These are phyloP conservation scores for Piromyces finnis DNA, from an alignment of 192 early-diverging fungal species.

Conservation along the genomic window DNA sequence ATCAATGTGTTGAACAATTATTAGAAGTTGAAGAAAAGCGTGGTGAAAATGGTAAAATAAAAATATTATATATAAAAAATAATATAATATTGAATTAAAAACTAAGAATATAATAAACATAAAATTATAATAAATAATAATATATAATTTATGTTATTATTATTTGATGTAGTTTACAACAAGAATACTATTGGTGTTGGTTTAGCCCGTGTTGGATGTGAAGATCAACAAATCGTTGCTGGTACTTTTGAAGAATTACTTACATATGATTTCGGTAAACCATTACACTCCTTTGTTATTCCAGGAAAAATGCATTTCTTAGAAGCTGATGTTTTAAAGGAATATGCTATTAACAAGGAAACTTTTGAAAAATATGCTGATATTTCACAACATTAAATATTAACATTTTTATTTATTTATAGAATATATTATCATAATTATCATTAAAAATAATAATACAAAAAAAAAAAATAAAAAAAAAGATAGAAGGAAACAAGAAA, in stretches of 20 bases:
- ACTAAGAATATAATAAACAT: too few species aligned
- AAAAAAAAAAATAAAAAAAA: too few species aligned
- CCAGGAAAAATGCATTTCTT: slow-evolving; percentile 84
- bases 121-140: too few species aligned
- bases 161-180: slow-evolving; percentile 32
- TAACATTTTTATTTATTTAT: background rate
- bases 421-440: too few species aligned
- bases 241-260: slow-evolving; percentile 77
- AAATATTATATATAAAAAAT: background rate
- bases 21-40: slow-evolving; percentile 79
- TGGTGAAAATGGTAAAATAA: slow-evolving; percentile 23
- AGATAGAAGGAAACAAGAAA: too few species aligned
- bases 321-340: slow-evolving; percentile 72
- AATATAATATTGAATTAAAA: too few species aligned
- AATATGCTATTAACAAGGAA: slow-evolving; percentile 49
- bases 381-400: background rate
- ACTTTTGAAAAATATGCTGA: slow-evolving; percentile 28
- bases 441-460: too few species aligned
- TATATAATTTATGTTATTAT: too few species aligned
- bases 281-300: slow-evolving; percentile 85
- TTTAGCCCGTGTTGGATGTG: slow-evolving; percentile 72
- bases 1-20: slow-evolving; percentile 79
- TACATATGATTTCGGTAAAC: slow-evolving; percentile 74
- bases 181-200: slow-evolving; percentile 74
- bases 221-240: slow-evolving; percentile 60